Evolutionary conservation across 75 land plant genomes (phyloP), one percentile per base, ranked within the genome.

Genomic region (Picea glauca): DNA sequence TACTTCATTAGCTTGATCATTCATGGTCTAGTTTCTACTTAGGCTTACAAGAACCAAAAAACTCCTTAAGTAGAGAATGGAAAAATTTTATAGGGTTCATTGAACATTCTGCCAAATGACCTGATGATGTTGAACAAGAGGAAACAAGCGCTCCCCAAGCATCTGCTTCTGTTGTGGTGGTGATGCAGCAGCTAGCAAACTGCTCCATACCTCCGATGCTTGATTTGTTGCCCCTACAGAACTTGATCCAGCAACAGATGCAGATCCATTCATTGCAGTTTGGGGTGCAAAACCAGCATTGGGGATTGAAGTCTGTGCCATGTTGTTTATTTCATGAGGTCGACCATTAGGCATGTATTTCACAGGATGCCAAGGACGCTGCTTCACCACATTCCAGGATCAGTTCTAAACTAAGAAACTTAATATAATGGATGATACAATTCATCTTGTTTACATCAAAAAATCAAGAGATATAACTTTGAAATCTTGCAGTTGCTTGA

Each of bases 111-210:
- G 60, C 30, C 38, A 56, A n/a, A 13, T 26, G 3, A 93, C 95
- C 93, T 89, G 83, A 40, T 62, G 88, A 60, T 85, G 72, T 74
- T 83, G 58, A 33, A 93, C 89, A 70, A 92, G 85, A 17, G 96
- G 96, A 60, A 86, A 93, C 17, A 93, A 87, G 13, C 66, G 88
- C 76, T 91, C 89, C 35, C 96, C 96, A 75, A 93, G 86, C 54
- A 93, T 87, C 78, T 86, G 83, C 74, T 93, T 93, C 79, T 91
- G 93, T 50, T 86, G 83, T 56, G 86, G 81, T n/a, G 91, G 93
- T 33, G 88, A 18, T 60, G 91, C 91, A 56, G 89, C 88, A 60
- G 91, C 87, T 60, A 93, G 90, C 88, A 87, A 58, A 77, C 88
- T 90, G 50, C 88, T 87, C 76, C 84, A 83, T 76, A 75, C 81